These are phyloP conservation scores for Serendipita sp. DNA, from an alignment of 768 basidiomycete species.

Conservation along the genomic window DNA sequence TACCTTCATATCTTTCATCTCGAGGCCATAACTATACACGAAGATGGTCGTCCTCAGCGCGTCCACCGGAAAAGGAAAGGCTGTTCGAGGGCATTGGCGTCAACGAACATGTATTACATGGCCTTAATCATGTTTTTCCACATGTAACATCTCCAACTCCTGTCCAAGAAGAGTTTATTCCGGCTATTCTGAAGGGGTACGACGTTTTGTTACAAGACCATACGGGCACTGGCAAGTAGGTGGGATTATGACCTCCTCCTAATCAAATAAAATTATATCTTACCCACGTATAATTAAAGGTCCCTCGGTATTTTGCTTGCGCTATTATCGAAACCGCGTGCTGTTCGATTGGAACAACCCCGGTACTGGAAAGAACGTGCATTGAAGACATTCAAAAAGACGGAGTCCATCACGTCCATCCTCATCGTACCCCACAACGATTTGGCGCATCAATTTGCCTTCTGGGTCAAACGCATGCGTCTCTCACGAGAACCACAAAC, in stretches of 20 bases:
- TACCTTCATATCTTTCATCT: too few species aligned
- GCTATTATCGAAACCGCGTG: slow-evolving; percentile 40
- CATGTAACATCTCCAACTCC: slow-evolving; percentile 39
- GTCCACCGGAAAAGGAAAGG: not conserved
- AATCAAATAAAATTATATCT: not conserved
- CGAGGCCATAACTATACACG: too few species aligned
- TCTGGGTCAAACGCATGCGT: slow-evolving; percentile 38
- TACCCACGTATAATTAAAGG: slow-evolving; percentile 23
- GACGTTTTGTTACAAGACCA: slow-evolving; percentile 52
- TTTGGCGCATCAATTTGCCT: slow-evolving; percentile 46
- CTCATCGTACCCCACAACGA: slow-evolving; percentile 61
- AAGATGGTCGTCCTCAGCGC: too few species aligned
- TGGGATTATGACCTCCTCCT: slow-evolving; percentile 9
- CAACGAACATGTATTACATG: slow-evolving; percentile 3
- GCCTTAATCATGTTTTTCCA: slow-evolving; percentile 29
- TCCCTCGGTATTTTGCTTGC: slow-evolving; percentile 58
- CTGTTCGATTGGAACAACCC: slow-evolving; percentile 13
- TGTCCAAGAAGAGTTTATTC: slow-evolving; percentile 44
- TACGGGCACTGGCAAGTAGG: slow-evolving; percentile 72
- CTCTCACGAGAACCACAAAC: slow-evolving; percentile 18
- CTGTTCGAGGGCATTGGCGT: slow-evolving; percentile 1
- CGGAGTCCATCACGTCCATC: slow-evolving; percentile 33
- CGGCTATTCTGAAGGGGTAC: slow-evolving; percentile 37
- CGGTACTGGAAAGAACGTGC: slow-evolving; percentile 12
- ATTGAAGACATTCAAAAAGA: slow-evolving; percentile 8